These are phyloP conservation scores for Plantago lanceolata DNA, from an alignment of 305 asterid genomes.

Conservation along the genomic window DNA sequence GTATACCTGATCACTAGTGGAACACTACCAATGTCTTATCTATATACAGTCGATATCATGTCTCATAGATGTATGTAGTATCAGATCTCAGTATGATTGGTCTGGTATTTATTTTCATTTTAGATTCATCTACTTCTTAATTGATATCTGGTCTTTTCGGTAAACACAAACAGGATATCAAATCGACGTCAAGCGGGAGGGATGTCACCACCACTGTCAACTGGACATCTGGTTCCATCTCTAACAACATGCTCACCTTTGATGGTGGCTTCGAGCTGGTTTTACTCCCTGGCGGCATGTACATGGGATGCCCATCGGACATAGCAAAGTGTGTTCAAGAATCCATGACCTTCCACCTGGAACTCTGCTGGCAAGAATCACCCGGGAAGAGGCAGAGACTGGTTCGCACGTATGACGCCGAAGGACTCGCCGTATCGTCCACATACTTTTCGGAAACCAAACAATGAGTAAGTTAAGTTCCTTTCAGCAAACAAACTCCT, in stretches of 20 bases:
- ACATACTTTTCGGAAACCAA: slow-evolving; percentile 74
- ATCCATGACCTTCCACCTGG: slow-evolving; percentile 75
- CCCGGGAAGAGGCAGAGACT: slow-evolving; percentile 73
- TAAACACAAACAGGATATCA: slow-evolving; percentile 49
- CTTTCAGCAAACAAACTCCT: no score
- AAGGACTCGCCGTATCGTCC: slow-evolving; percentile 82
- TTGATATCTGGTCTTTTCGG: background rate
- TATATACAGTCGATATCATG: background rate
- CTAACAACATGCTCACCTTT: slow-evolving; percentile 53
- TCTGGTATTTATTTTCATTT: background rate
- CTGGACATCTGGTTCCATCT: slow-evolving; percentile 65
- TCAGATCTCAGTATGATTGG: background rate
- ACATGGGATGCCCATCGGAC: slow-evolving; percentile 86
- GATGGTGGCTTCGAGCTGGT: slow-evolving; percentile 68
- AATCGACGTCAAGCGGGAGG: slow-evolving; percentile 41
- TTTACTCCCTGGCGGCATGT: slow-evolving; percentile 74
- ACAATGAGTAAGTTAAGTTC: slow-evolving; percentile 31
- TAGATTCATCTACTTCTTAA: background rate
- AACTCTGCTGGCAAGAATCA: slow-evolving; percentile 80
- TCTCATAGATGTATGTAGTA: background rate
- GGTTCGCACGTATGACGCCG: slow-evolving; percentile 74
- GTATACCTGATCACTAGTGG: no score
- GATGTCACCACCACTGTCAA: slow-evolving; percentile 58
- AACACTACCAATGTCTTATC: no score
- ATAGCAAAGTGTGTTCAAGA: slow-evolving; percentile 75